Conservation (phyloP, 441 rosid genomes). For the Bocquillonia castaneifolia region DNA sequence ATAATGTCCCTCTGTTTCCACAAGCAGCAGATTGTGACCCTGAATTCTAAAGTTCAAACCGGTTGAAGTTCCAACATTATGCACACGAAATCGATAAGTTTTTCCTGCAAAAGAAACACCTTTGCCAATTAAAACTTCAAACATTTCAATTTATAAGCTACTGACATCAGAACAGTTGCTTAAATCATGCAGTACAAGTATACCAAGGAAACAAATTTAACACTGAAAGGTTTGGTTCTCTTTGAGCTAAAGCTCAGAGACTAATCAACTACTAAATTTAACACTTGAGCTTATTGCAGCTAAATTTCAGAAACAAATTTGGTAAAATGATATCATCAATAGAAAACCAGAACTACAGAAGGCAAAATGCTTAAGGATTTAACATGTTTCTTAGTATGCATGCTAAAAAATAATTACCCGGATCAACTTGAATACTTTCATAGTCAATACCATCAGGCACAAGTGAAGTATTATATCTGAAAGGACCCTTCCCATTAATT, state of each 20-base stretch:
- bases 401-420: slow-evolving; percentile 40
- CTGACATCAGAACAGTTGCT: not conserved
- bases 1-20: slow-evolving; percentile 77
- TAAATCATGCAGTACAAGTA: not conserved
- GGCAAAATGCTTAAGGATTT: slow-evolving; percentile 6
- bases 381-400: not conserved
- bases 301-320: not conserved
- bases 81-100: slow-evolving; percentile 75
- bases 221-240: no score
- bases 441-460: slow-evolving; percentile 77
- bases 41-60: slow-evolving; percentile 88
- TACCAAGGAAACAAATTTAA: not conserved
- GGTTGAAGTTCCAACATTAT: slow-evolving; percentile 81
- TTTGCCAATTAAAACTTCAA: slow-evolving; percentile 8
- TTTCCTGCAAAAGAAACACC: slow-evolving; percentile 51
- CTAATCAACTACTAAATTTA: no score
- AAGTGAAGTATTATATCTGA: slow-evolving; percentile 53
- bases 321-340: not conserved
- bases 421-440: slow-evolving; percentile 63
- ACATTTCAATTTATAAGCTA: not conserved
- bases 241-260: no score
- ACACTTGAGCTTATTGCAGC: not conserved
- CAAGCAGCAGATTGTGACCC: slow-evolving; percentile 77
- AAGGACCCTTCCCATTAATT: slow-evolving; percentile 93
- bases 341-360: not conserved